Evolutionary conservation across 805 yeast genomes (phyloP), one percentile per base, ranked within the genome.

Genomic region (Suhomyces prunicola): DNA sequence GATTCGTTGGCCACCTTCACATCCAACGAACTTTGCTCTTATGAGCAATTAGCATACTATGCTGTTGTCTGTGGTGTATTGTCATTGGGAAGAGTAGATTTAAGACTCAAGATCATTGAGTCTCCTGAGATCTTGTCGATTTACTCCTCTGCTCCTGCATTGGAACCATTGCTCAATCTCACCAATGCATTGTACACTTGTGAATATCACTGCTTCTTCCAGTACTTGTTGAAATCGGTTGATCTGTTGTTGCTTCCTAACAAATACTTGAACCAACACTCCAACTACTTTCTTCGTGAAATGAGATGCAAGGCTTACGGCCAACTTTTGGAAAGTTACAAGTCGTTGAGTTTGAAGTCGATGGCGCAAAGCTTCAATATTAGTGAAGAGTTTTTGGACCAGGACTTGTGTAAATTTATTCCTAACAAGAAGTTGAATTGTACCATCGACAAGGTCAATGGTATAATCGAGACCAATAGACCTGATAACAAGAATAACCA

Each of bases 401-500:
- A 74, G 50, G 99, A 94, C 69, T 77, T 94, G 60, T 84, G 96
- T 63, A 88, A 86, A 66, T 90, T 93, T 67, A 90, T 94, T 62
- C 97, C 97, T 39, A 92, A 86, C 71, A 91, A 92, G 68, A 90
- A 90, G 72, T 80, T 94, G 67, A 93, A 92, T 73, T 94, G 99
- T 74, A 92, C 94, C 49, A 90, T 94, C 65, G 99, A 94, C 69
- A 84, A 90, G 66, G 98, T 94, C 49, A 90, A 91, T 69, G 98
- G 96, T 12, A 90, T 94, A 56, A 89, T 94, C 58, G 96, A 90
- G 69, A 94, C 99, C 15, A 94, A 91, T 71, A 82, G 98, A 60
- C 97, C 97, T 1, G 99, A 94, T 69, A 91, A 88, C 74, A 94
- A 94, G 73, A 93, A 94, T 67, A 88, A 90, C 52, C 98, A 93